Percentiles rank a stretch among this genome's conserved stretches.
Evolutionary conservation across 768 basidiomycete genomes (phyloP).

Genomic region (Nidularia sp.): DNA sequence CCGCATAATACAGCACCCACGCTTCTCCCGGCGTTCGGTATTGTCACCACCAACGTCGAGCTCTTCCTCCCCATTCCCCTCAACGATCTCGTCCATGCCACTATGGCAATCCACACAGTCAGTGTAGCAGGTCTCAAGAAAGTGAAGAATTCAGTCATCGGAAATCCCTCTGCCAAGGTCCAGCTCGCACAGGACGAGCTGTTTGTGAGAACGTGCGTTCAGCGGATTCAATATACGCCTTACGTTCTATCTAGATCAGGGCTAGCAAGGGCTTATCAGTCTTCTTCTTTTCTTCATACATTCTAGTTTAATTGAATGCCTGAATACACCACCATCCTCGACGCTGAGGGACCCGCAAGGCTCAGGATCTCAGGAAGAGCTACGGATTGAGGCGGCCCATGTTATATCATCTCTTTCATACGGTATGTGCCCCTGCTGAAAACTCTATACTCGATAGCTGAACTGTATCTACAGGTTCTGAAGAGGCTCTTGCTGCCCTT

Average conservation of each 20-base stretch:
- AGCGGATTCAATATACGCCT: not conserved
- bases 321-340: slow-evolving; percentile 29
- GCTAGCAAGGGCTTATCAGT: not conserved
- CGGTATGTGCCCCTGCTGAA: slow-evolving; percentile 28
- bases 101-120: too few relatives aligned
- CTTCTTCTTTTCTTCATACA: slow-evolving; percentile 4
- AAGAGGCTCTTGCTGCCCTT: slow-evolving; percentile 53
- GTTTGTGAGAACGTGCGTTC: slow-evolving; percentile 50
- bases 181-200: slow-evolving; percentile 49
- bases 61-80: too few relatives aligned
- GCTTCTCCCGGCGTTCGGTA: too few relatives aligned
- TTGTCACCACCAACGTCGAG: too few relatives aligned
- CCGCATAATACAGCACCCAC: too few relatives aligned
- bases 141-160: slow-evolving; percentile 74
- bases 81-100: too few relatives aligned
- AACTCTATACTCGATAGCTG: not conserved
- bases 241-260: too few relatives aligned
- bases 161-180: slow-evolving; percentile 71
- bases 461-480: slow-evolving; percentile 42
- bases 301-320: slow-evolving; percentile 56
- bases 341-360: slow-evolving; percentile 19
- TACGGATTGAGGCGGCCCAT: slow-evolving; percentile 72
- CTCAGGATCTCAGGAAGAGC: slow-evolving; percentile 34
- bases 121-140: slow-evolving; percentile 37
- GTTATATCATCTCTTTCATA: slow-evolving; percentile 72